These are phyloP conservation scores for Coemansia sp. DNA, from an alignment of 192 early-diverging fungal genomes.

Conservation along the genomic window DNA sequence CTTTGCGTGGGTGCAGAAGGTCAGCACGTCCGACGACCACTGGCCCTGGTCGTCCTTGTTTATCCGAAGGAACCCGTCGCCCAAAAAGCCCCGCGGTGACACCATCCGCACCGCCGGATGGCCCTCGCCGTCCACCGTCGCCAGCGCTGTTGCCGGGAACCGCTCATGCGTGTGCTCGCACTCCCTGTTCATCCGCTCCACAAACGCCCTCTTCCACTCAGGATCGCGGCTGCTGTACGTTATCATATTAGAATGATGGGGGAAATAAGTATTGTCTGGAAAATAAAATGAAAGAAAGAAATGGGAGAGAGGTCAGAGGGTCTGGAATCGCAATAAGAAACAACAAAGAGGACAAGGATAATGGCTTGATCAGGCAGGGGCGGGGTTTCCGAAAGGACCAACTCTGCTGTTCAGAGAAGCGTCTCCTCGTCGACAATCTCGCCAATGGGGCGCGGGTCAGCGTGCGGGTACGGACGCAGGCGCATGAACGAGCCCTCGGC, in stretches of 20 bases:
- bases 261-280: too few relatives aligned
- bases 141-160: slow-evolving; percentile 34
- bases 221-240: slow-evolving; percentile 34
- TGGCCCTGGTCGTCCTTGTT: slow-evolving; percentile 30
- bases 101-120: slow-evolving; percentile 46
- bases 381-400: too few relatives aligned
- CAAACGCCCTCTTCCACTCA: slow-evolving; percentile 47
- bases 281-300: not conserved
- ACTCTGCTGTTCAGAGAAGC: not conserved
- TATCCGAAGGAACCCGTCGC: slow-evolving; percentile 42
- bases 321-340: not conserved
- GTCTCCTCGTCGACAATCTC: slow-evolving; percentile 50
- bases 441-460: slow-evolving; percentile 48
- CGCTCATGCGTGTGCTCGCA: slow-evolving; percentile 22
- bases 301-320: not conserved
- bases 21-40: slow-evolving; percentile 49
- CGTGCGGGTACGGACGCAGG: slow-evolving; percentile 38
- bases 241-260: slow-evolving; percentile 3
- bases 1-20: slow-evolving; percentile 49
- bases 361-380: too few relatives aligned
- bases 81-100: slow-evolving; percentile 45
- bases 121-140: slow-evolving; percentile 45
- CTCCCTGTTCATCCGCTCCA: slow-evolving; percentile 25
- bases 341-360: too few relatives aligned
- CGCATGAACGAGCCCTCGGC: slow-evolving; percentile 4